phyloP scores from a whole-genome alignment of 2,329 filamentous ascomycete genomes.

The Venturia oleaginea region DNA sequence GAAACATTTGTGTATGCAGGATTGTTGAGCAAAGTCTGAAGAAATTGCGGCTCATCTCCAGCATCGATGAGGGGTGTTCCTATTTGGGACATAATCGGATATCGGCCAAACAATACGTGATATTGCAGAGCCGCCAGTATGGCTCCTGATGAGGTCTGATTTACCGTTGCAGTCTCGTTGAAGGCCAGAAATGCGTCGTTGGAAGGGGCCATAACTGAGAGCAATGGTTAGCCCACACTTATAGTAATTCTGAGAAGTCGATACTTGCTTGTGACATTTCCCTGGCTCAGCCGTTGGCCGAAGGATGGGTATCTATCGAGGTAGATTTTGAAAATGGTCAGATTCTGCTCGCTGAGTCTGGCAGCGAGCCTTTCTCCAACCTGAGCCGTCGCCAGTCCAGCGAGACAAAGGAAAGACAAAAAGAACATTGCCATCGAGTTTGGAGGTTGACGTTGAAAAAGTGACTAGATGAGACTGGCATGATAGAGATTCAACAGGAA shows the following conservation, averaged over 20 bases:
- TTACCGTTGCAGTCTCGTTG: neutral
- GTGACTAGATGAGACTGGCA: neutral
- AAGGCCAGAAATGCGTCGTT: constrained; percentile 3
- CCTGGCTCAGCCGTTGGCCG: neutral
- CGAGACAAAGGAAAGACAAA: neutral
- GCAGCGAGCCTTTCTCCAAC: neutral
- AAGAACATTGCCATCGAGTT: neutral
- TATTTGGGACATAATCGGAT: neutral
- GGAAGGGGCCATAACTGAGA: neutral
- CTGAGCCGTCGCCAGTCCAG: neutral
- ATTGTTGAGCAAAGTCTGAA: neutral
- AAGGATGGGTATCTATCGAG: neutral
- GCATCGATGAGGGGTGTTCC: neutral
- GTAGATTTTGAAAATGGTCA: neutral
- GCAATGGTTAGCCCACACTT: too few species aligned
- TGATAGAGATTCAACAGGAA: neutral
- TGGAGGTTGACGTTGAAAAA: neutral
- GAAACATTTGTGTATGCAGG: neutral
- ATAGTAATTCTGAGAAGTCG: neutral
- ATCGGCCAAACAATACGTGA: neutral
- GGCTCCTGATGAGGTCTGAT: neutral
- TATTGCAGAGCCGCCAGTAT: neutral
- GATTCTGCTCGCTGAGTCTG: neutral
- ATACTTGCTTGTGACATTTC: constrained; percentile 1
- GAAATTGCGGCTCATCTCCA: neutral